A percentile compares a stretch with the other conserved stretches of the same genome.
These are phyloP conservation scores for Dothideomycetes sp. DNA, from an alignment of 2,329 filamentous ascomycete genomes.

Conservation along the genomic window DNA sequence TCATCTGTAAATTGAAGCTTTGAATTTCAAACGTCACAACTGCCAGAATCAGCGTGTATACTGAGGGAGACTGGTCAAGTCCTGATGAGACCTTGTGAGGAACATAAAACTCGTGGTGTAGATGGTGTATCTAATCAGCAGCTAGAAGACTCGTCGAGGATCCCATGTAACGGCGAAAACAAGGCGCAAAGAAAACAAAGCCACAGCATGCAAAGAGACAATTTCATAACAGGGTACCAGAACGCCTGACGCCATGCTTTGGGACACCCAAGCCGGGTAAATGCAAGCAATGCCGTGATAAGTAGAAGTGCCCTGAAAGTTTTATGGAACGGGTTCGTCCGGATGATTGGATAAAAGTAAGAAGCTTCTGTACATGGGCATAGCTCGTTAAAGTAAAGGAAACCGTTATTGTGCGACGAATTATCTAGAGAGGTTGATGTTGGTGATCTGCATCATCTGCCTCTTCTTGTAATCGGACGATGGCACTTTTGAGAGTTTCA, in stretches of 20 bases:
- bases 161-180: too few relatives aligned
- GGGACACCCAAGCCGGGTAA: neutral
- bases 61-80: too few relatives aligned
- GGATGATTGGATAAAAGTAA: neutral
- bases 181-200: neutral
- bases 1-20: too few relatives aligned
- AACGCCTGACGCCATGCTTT: neutral
- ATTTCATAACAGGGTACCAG: too few relatives aligned
- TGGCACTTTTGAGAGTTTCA: slow-evolving; percentile 58
- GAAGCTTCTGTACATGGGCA: slow-evolving; percentile 10
- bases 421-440: neutral
- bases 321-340: neutral
- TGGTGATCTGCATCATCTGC: slow-evolving; percentile 21
- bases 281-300: neutral
- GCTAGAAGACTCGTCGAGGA: too few relatives aligned
- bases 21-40: too few relatives aligned
- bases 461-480: slow-evolving; percentile 46
- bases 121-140: too few relatives aligned
- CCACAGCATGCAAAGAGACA: neutral
- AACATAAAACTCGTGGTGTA: too few relatives aligned
- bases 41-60: too few relatives aligned
- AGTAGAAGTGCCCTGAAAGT: neutral
- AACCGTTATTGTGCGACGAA: neutral
- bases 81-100: too few relatives aligned
- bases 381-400: slow-evolving; percentile 7